A percentile compares a stretch with the other conserved stretches of the same genome.
These are phyloP conservation scores for Jamesozyma piceae DNA, from an alignment of 805 yeast genomes.

Conservation along the genomic window DNA sequence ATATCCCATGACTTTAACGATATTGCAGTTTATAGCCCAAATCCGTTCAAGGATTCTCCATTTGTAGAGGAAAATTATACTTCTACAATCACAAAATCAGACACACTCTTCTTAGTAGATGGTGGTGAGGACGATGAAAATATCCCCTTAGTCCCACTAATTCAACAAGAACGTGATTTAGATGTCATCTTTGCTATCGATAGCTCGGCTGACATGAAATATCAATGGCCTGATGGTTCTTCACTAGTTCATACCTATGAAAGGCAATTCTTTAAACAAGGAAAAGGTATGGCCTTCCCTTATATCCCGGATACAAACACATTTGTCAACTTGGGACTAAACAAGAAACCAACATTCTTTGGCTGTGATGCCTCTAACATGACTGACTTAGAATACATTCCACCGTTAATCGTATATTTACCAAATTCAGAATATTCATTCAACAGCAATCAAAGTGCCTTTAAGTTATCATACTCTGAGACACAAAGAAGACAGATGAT, in stretches of 20 bases:
- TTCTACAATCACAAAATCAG: conserved; percentile 32
- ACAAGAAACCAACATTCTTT: conserved; percentile 66
- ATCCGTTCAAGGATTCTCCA: conserved; percentile 50
- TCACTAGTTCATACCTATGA: conserved; percentile 47
- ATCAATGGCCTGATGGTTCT: conserved; percentile 59
- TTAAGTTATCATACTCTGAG: conserved; percentile 51
- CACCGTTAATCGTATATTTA: conserved; percentile 69
- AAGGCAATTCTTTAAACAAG: conserved; percentile 49
- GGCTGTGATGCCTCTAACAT: conserved; percentile 68
- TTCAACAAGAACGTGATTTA: conserved; percentile 48
- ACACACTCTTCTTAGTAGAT: conserved; percentile 47
- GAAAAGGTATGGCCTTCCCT: conserved; percentile 60
- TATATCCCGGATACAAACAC: conserved; percentile 65
- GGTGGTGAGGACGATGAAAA: conserved; percentile 66
- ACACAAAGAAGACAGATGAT: conserved; percentile 52
- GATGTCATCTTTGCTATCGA: conserved; percentile 59
- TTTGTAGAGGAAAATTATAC: conserved; percentile 26
- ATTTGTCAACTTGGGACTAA: conserved; percentile 50
- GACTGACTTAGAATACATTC: conserved; percentile 45
- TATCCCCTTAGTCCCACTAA: conserved; percentile 51
- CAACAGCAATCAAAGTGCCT: conserved; percentile 63
- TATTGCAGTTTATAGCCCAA: conserved; percentile 60
- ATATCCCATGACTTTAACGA: conserved; percentile 48
- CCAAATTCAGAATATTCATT: conserved; percentile 65
- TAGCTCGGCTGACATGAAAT: conserved; percentile 55